Percentiles rank a stretch among this genome's conserved stretches.
phyloP scores from a whole-genome alignment of 768 basidiomycete species.

The Psilocybe tampanensis region DNA sequence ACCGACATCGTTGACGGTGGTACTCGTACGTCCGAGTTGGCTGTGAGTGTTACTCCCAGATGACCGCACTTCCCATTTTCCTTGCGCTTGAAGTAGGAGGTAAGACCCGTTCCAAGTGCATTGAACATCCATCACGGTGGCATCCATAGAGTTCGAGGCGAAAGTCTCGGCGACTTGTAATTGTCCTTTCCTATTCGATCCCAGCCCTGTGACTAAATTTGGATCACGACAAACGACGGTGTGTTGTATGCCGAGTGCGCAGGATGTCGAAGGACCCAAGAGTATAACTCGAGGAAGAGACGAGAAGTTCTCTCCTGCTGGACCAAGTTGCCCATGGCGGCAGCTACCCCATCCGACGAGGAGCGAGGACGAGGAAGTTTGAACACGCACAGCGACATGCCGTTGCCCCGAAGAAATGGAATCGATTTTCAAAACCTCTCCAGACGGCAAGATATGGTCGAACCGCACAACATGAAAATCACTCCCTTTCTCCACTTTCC shows the following conservation, averaged over 20 bases:
- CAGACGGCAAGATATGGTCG: constrained; percentile 35
- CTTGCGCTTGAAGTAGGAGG: constrained; percentile 29
- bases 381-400: constrained; percentile 61
- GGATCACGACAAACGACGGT: constrained; percentile 58
- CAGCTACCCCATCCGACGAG: constrained; percentile 83
- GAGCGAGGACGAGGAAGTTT: constrained; percentile 24
- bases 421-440: constrained; percentile 32
- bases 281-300: constrained; percentile 38
- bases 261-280: constrained; percentile 30
- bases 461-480: constrained; percentile 47
- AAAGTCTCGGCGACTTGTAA: constrained; percentile 37
- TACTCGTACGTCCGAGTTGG: constrained; percentile 57
- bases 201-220: constrained; percentile 53
- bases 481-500: constrained; percentile 13
- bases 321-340: constrained; percentile 84
- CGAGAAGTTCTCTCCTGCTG: constrained; percentile 28
- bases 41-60: constrained; percentile 63
- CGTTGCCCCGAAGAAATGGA: constrained; percentile 67
- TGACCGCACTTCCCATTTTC: constrained; percentile 31
- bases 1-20: constrained; percentile 3
- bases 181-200: constrained; percentile 76
- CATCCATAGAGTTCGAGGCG: constrained; percentile 11
- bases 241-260: constrained; percentile 45
- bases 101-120: constrained; percentile 89
- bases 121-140: constrained; percentile 34